These are phyloP conservation scores for Termitomyces sp. DNA, from an alignment of 768 basidiomycete species.

Conservation along the genomic window DNA sequence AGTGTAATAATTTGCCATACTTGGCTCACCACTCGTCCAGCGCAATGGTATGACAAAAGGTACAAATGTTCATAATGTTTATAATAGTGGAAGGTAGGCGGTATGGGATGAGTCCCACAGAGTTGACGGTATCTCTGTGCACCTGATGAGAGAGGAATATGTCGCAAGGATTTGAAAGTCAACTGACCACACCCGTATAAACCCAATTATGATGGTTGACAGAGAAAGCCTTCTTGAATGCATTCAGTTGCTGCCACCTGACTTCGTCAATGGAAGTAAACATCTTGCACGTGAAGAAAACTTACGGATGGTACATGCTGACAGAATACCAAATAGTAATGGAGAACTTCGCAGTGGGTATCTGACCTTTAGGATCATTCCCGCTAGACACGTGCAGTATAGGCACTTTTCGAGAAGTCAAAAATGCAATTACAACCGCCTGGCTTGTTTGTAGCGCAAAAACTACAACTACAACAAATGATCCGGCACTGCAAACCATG, in stretches of 20 bases:
- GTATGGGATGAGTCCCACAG: slow-evolving; percentile 43
- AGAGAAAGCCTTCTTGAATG: slow-evolving; percentile 44
- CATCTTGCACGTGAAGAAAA: slow-evolving; percentile 57
- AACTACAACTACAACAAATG: not conserved
- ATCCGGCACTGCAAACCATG: not conserved
- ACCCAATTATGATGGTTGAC: slow-evolving; percentile 24
- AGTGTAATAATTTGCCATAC: too few species aligned
- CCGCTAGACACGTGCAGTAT: slow-evolving; percentile 47
- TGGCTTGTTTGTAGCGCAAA: slow-evolving; percentile 2
- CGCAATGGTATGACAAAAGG: slow-evolving; percentile 49
- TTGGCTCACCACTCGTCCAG: slow-evolving; percentile 50
- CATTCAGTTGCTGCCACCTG: slow-evolving; percentile 24
- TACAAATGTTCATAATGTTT: slow-evolving; percentile 39
- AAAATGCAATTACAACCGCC: slow-evolving; percentile 58
- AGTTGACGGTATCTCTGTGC: slow-evolving; percentile 48
- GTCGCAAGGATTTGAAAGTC: not conserved
- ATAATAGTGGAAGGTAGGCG: slow-evolving; percentile 44
- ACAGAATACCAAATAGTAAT: too few species aligned
- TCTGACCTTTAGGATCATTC: slow-evolving; percentile 54
- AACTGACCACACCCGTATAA: slow-evolving; percentile 21
- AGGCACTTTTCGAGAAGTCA: slow-evolving; percentile 61
- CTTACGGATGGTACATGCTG: slow-evolving; percentile 45
- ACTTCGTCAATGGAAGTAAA: slow-evolving; percentile 28
- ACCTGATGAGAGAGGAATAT: slow-evolving; percentile 22
- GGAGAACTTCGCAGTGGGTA: too few species aligned